Evolutionary conservation across 805 yeast species (phyloP).

Genomic region (Limtongia smithiae): DNA sequence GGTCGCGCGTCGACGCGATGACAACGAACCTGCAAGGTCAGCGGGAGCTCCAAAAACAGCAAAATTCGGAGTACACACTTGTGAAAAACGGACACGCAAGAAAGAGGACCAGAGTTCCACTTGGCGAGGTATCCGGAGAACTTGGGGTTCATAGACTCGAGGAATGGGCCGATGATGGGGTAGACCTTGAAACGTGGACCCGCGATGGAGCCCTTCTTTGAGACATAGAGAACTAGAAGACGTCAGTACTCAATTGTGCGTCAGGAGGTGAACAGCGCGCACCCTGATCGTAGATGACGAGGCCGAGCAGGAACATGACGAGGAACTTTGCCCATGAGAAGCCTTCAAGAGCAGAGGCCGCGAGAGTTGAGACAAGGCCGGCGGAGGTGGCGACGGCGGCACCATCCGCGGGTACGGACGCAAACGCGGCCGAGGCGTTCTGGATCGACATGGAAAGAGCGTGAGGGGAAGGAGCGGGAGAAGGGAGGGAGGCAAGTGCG

Average conservation of each 20-base stretch:
- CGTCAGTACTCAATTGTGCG: conserved; percentile 35
- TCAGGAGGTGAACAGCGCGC: neutral
- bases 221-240: conserved; percentile 75
- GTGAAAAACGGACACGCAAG: conserved; percentile 97
- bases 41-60: neutral
- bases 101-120: conserved; percentile 91
- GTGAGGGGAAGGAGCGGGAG: neutral
- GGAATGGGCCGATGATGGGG: conserved; percentile 95
- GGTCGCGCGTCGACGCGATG: conserved; percentile 82
- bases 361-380: neutral
- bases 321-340: conserved; percentile 1
- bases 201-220: conserved; percentile 80
- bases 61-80: conserved; percentile 44
- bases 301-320: conserved; percentile 4
- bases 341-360: neutral
- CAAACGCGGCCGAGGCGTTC: conserved; percentile 2
- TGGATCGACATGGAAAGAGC: conserved; percentile 5
- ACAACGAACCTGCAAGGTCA: conserved; percentile 59
- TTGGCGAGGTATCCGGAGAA: conserved; percentile 89
- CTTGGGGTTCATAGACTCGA: conserved; percentile 92
- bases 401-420: neutral
- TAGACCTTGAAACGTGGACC: conserved; percentile 86
- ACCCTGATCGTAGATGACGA: conserved; percentile 27
- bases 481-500: neutral
- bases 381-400: neutral